Conservation (phyloP, 1,139 yeast species). For the Yamadazyma diospyri region DNA sequence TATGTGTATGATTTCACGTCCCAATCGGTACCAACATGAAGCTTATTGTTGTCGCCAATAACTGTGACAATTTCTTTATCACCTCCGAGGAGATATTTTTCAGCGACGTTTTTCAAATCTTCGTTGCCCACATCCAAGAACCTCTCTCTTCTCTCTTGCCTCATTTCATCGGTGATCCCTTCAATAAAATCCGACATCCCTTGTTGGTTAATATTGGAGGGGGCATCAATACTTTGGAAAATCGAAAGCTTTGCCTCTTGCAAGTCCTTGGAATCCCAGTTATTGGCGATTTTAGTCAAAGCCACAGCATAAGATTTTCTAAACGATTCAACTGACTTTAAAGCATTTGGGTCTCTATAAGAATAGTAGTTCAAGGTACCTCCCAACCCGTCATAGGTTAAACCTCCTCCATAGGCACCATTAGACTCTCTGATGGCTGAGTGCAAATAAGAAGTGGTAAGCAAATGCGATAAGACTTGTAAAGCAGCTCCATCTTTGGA, state of each 20-base stretch:
- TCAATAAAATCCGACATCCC: constrained; percentile 65
- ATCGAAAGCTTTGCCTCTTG: constrained; percentile 88
- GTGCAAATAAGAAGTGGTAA: constrained; percentile 82
- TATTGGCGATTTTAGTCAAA: constrained; percentile 39
- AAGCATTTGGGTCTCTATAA: constrained; percentile 89
- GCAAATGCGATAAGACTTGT: constrained; percentile 74
- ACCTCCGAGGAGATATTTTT: constrained; percentile 48
- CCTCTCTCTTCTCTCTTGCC: constrained; percentile 73
- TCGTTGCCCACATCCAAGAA: constrained; percentile 60
- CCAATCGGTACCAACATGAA: constrained; percentile 35
- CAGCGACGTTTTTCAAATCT: constrained; percentile 64
- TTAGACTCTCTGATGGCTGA: constrained; percentile 91
- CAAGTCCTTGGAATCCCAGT: constrained; percentile 56
- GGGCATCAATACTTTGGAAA: constrained; percentile 91
- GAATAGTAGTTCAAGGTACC: constrained; percentile 83
- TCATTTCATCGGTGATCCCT: constrained; percentile 74
- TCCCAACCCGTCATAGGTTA: constrained; percentile 74
- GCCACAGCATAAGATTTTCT: constrained; percentile 57
- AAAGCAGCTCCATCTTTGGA: constrained; percentile 80
- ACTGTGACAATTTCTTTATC: constrained; percentile 38
- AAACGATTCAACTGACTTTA: constrained; percentile 63
- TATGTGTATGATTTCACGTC: constrained; percentile 17
- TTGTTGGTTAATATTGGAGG: constrained; percentile 75
- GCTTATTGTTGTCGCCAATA: constrained; percentile 46
- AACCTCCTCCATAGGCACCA: constrained; percentile 98